Conservation (phyloP, 352 stramenopile species). For the Blastocystis sp. region DNA sequence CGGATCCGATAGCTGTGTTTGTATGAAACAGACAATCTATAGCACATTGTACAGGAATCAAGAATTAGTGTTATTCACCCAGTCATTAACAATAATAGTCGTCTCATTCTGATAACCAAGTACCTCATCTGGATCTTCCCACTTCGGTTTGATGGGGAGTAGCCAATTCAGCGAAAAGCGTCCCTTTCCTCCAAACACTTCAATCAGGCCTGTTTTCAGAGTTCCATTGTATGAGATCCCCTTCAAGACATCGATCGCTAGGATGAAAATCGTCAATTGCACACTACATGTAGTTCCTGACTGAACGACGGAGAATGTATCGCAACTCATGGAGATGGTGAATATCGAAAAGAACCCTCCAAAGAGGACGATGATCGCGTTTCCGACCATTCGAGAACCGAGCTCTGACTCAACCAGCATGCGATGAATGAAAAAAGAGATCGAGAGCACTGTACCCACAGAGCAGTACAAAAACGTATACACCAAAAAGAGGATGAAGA, state of each 20-base stretch:
- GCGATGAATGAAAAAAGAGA: constrained; percentile 24
- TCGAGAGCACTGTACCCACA: neutral
- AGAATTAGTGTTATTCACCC: neutral
- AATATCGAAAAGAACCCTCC: constrained; percentile 23
- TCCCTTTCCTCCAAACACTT: constrained; percentile 52
- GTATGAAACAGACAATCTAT: neutral
- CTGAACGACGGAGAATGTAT: neutral
- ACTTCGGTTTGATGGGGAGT: neutral
- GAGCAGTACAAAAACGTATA: constrained; percentile 54
- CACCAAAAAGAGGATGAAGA: constrained; percentile 51
- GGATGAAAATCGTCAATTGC: neutral
- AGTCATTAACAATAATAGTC: neutral
- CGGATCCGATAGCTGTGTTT: constrained; percentile 51
- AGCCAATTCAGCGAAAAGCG: constrained; percentile 6
- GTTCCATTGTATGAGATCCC: neutral
- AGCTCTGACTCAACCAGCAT: neutral
- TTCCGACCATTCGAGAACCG: neutral
- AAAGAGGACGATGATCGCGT: neutral
- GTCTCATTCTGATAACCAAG: neutral
- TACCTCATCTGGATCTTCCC: neutral
- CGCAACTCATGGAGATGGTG: neutral
- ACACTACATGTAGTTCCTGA: neutral
- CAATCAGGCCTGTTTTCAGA: neutral
- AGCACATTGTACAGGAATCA: neutral
- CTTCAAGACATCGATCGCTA: constrained; percentile 50